Base-by-base conservation (phyloP, 139 green algal genomes). In the Chlorella sp. region DNA sequence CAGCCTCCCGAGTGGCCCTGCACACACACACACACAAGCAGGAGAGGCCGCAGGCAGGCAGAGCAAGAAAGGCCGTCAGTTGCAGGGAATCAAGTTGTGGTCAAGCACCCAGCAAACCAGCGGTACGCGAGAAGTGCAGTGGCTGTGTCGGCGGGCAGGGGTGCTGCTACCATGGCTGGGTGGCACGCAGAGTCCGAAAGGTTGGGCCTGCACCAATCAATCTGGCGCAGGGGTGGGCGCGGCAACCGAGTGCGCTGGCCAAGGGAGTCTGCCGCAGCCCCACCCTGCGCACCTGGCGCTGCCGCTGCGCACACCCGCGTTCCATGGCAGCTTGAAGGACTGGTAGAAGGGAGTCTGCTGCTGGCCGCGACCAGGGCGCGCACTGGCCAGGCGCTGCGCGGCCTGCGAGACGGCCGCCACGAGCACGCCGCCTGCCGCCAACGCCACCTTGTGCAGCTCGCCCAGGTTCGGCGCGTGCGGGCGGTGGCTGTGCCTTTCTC, bases 301-400 rank as follows among this genome's bases (percentile, higher is more conserved):
- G n/a, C 75, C 75, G 16, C 26, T 82, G 61, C 34, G 61, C 61
- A 24, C n/a, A 3, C 39, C 57, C 53, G 53, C 39, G 37, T 87
- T 90, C 85, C 89, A 91, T 12, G 85, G 85, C 30, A 92, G 88
- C 53, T 73, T 77, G 78, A 91, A 92, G 60, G 69, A 90, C 40
- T 92, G 81, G 71, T 88, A 40, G 36, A 92, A 92, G 61, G 89
- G 84, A 21, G 83, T 39, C 68, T 48, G 87, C 32, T 81, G 85
- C 37, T 61, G 21, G 19, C 73, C 30, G 68, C 87, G 34, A 28
- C 60, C 85, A 3, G 73, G 86, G 76, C 61, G 66, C 5, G 37
- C 71, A 2, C 26, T 53, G 32, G 85, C 83, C 2, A 92, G 19
- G 60, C 83, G 85, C 30, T 92, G 90, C 36, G 86, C 73, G 3